Percentiles rank a stretch among this genome's conserved stretches.
These are phyloP conservation scores for Mesembryanthemum crystallinum DNA, from an alignment of 148 eudicot genomes.

Conservation along the genomic window DNA sequence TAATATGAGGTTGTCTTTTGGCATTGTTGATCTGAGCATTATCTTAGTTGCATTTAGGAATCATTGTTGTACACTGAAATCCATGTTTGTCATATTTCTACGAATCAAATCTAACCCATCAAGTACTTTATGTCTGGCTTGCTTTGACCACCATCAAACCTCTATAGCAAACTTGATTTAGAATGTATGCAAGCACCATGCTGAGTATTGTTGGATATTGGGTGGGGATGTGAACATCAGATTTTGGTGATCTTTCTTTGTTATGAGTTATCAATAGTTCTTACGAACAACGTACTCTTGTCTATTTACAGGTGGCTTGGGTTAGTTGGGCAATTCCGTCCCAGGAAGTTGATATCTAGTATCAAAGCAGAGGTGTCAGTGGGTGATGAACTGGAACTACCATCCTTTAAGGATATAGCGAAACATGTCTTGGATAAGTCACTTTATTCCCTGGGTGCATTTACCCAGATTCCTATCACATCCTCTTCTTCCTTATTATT, in stretches of 20 bases:
- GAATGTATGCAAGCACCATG: background rate
- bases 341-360: slow-evolving; percentile 62
- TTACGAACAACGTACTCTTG: background rate
- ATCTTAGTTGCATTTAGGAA: background rate
- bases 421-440: slow-evolving; percentile 65
- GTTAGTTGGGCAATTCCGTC: slow-evolving; percentile 69
- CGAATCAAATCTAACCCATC: background rate
- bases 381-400: slow-evolving; percentile 45
- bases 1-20: background rate
- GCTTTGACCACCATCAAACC: background rate
- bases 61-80: background rate
- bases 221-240: background rate
- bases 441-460: slow-evolving; percentile 56
- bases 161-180: background rate
- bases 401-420: slow-evolving; percentile 43
- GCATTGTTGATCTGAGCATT: background rate
- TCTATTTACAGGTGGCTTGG: slow-evolving; percentile 69
- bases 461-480: slow-evolving; percentile 52
- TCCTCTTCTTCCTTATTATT: slow-evolving; percentile 45
- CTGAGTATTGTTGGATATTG: background rate
- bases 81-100: background rate
- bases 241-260: background rate
- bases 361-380: slow-evolving; percentile 50
- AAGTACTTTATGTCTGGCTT: background rate
- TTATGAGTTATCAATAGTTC: background rate